These are phyloP conservation scores for Termitomyces sp. DNA, from an alignment of 768 basidiomycete genomes.

Conservation along the genomic window DNA sequence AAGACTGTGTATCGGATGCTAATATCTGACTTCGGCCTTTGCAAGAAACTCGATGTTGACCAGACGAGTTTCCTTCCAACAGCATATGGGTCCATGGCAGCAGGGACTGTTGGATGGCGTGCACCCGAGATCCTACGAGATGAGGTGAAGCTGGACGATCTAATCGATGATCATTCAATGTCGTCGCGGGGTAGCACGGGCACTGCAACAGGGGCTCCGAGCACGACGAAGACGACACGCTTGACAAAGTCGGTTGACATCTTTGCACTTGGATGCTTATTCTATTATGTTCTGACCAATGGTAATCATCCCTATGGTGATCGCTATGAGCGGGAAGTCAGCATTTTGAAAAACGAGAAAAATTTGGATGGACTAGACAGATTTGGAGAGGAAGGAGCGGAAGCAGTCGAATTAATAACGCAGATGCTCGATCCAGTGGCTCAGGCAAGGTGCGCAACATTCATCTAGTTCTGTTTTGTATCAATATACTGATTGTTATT, in stretches of 20 bases:
- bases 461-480: neutral
- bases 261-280: slow-evolving; percentile 93
- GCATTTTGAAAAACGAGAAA: slow-evolving; percentile 83
- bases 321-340: slow-evolving; percentile 87
- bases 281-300: slow-evolving; percentile 86
- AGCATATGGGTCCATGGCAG: slow-evolving; percentile 80
- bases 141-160: slow-evolving; percentile 88
- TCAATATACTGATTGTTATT: neutral
- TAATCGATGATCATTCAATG: slow-evolving; percentile 58
- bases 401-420: slow-evolving; percentile 76
- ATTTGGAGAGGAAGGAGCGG: slow-evolving; percentile 92
- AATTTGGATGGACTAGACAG: slow-evolving; percentile 63
- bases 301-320: slow-evolving; percentile 95
- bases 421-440: slow-evolving; percentile 79
- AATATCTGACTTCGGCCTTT: slow-evolving; percentile 96
- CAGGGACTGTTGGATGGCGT: slow-evolving; percentile 95
- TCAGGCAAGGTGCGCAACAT: slow-evolving; percentile 53
- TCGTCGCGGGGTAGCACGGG: slow-evolving; percentile 63
- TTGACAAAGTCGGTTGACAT: slow-evolving; percentile 96
- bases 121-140: slow-evolving; percentile 95
- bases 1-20: slow-evolving; percentile 65
- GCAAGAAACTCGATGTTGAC: slow-evolving; percentile 91
- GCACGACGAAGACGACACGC: slow-evolving; percentile 48
- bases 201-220: slow-evolving; percentile 36
- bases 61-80: slow-evolving; percentile 97